Base-by-base conservation (phyloP, 169 alveolate species). In the Eimeria acervulina region DNA sequence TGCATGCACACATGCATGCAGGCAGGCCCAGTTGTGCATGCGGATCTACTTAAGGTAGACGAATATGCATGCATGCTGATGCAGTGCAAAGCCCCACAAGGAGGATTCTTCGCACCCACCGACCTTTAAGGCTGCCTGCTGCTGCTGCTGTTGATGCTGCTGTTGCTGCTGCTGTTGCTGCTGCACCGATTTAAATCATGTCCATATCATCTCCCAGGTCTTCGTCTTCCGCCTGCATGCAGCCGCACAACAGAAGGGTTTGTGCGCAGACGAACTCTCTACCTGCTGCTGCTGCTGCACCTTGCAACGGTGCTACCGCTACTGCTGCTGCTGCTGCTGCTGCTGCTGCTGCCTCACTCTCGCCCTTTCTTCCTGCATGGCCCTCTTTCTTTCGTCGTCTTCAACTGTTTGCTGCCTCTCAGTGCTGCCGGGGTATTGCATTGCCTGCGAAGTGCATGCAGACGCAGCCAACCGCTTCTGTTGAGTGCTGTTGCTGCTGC, bases 401-500 rank as follows among this genome's bases (percentile, higher is more conserved):
- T 66, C 55, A 3, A 26, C 51, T 4, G 68, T 63, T 31, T 13
- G 40, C 17, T 68, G 94, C 51, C 83, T 17, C 66, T 88, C 95
- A 33, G 55, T 61, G 52, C 96, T 96, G 59, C 93, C 97, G 6
- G 97, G 97, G 66, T 95, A 96, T 85, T 95, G 97, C 97, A 96
- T 95, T 0, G 97, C 95, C 95, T 90, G 88, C 28, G 52, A 23
- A 19, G 33, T 21, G 38, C 84, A 81, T n/a, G 66, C 33, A 68
- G 51, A 17, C 21, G 70, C 85, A 13, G 10, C 70, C 36, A 36
- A 2, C 38, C n/a, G 10, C 55, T 12, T 47, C 19, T n/a, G n/a
- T n/a, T n/a, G n/a, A n/a, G 19, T 47, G 55, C 55, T 47, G 55
- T 47, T 47, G 55, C 44, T 33, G 61, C 78, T 31, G 80, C 13